Conservation (phyloP, 495 filamentous ascomycete species). For the Xylaria longipes region DNA sequence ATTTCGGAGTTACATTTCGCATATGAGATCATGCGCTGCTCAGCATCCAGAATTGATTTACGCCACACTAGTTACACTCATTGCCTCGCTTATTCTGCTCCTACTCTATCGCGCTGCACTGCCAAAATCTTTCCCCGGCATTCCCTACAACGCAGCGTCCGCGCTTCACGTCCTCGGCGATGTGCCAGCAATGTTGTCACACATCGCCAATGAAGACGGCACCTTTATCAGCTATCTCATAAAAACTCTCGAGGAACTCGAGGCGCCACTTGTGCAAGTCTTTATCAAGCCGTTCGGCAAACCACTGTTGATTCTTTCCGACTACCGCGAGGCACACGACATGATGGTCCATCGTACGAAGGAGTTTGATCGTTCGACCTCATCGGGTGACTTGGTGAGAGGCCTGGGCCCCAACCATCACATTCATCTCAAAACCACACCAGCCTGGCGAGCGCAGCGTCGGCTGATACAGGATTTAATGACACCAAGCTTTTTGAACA, state of each 20-base stretch:
- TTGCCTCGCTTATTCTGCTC: too few species aligned
- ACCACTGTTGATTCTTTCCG: slow-evolving; percentile 43
- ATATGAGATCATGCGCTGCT: too few species aligned
- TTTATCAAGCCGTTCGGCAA: slow-evolving; percentile 43
- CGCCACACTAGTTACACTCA: too few species aligned
- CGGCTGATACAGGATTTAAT: slow-evolving; percentile 8
- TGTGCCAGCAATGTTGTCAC: slow-evolving; percentile 32
- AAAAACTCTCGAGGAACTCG: slow-evolving; percentile 20
- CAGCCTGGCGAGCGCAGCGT: not conserved
- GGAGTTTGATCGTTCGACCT: not conserved
- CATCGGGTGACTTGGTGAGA: not conserved
- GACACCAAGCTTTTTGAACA: not conserved
- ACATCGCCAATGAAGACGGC: slow-evolving; percentile 23
- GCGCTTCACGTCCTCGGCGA: slow-evolving; percentile 40
- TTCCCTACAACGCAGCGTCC: slow-evolving; percentile 40
- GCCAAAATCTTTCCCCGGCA: slow-evolving; percentile 40
- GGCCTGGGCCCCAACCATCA: not conserved
- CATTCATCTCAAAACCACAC: not conserved
- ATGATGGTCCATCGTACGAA: slow-evolving; percentile 38
- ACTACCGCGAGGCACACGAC: slow-evolving; percentile 45
- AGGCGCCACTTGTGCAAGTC: slow-evolving; percentile 46
- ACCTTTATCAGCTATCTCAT: slow-evolving; percentile 27
- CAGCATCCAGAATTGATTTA: too few species aligned
- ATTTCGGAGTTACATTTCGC: too few species aligned
- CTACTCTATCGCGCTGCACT: slow-evolving; percentile 7